These are phyloP conservation scores for Malassezia dermatis DNA, from an alignment of 1,284 basidiomycete species.

Conservation along the genomic window DNA sequence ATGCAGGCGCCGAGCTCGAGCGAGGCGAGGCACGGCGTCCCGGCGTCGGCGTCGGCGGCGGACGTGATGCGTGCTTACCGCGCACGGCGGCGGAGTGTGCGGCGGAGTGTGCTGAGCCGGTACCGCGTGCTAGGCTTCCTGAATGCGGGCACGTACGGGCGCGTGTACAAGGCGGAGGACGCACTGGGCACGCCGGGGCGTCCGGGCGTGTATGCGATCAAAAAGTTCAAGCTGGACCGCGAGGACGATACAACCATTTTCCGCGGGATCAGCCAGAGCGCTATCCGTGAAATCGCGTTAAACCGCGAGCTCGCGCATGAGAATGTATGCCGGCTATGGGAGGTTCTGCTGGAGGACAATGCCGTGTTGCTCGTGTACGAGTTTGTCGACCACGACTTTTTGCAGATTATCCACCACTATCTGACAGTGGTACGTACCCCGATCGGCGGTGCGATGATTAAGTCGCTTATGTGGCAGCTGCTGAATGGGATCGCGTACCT, in stretches of 20 bases:
- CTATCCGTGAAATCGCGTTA: slow-evolving; percentile 89
- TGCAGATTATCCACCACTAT: slow-evolving; percentile 93
- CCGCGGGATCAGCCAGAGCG: slow-evolving; percentile 94
- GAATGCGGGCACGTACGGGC: slow-evolving; percentile 91
- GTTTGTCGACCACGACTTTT: slow-evolving; percentile 84
- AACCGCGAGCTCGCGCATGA: slow-evolving; percentile 88
- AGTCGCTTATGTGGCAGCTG: slow-evolving; percentile 89
- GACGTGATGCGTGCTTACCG: slow-evolving; percentile 40
- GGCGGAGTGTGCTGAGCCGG: slow-evolving; percentile 29
- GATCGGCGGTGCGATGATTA: slow-evolving; percentile 69
- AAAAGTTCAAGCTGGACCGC: slow-evolving; percentile 99
- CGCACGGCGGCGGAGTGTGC: slow-evolving; percentile 26
- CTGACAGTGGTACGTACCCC: slow-evolving; percentile 71
- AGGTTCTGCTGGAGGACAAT: slow-evolving; percentile 94
- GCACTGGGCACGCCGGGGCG: slow-evolving; percentile 22
- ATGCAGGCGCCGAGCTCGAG: background rate
- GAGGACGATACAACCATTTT: slow-evolving; percentile 56
- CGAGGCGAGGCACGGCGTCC: background rate
- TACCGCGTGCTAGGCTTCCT: slow-evolving; percentile 94
- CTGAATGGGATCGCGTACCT: slow-evolving; percentile 88
- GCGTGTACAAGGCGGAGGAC: slow-evolving; percentile 84
- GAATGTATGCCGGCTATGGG: slow-evolving; percentile 79
- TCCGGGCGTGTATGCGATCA: slow-evolving; percentile 65
- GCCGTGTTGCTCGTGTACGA: slow-evolving; percentile 84
- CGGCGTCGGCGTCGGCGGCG: slow-evolving; percentile 13